Evolutionary conservation across 1,139 yeast species (phyloP), one percentile per base, ranked within the genome.

Genomic region (Pneumocystis carinii): DNA sequence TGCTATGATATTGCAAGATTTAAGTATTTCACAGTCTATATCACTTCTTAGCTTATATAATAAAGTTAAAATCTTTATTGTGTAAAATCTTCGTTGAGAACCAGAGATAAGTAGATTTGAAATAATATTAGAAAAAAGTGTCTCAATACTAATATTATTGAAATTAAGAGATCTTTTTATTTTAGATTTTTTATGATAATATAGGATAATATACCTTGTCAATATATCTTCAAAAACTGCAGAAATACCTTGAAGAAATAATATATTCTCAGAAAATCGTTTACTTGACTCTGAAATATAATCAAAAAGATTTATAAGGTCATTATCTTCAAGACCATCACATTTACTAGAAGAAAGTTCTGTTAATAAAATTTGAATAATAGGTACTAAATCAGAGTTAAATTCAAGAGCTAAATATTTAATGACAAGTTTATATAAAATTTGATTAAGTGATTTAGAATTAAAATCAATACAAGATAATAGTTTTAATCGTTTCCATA

Each of bases 1-100:
- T 71, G 88, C 96, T 64, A 90, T 81, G 2, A 74, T 77, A 67
- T 73, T 77, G 70, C 79, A 84, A 71, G 76, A 82, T 61, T 69
- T 75, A 64, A 72, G 66, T 62, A 72, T 64, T 60, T 66, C 64
- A 2, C 74, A 72, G n/a, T 66, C 67, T 17, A 59, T 14, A 15
- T 35, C 59, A 6, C 38, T 24, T 19, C 7, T 32, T 8, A 32
- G 17, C 12, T 55, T 42, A 17, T 32, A 62, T 17, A 65, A 48
- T 14, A 39, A 39, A 35, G 59, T 59, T 36, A 66, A 19, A 32
- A 62, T 36, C 17, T 59, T 61, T 17, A 65, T 39, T 14, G 65
- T 48, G 27, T 38, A 48, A 12, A 61, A 35, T 12, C 67, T 62
- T 12, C 65, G 58, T 17, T 38, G 61, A 32, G 55, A 59, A 14